Evolutionary conservation across 2,329 filamentous ascomycete genomes (phyloP), one percentile per base, ranked within the genome.

Genomic region (Aspergillus chevalieri): DNA sequence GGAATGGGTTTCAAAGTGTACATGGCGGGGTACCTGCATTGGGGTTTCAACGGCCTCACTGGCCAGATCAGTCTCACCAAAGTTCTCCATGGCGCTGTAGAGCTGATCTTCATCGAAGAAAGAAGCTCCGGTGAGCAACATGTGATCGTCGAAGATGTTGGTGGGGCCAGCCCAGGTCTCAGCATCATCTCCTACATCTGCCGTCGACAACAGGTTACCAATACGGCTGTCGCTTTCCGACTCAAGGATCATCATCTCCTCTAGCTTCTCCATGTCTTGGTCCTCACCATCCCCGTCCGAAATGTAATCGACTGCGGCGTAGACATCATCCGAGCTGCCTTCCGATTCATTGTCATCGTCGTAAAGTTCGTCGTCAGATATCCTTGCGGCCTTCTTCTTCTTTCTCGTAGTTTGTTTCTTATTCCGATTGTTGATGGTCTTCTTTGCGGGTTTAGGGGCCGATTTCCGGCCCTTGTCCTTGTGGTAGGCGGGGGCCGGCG

Each of bases 241-340:
- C 46, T 69, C 65, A 33, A 87, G 75, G 54, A 91, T 88, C 58
- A 85, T 81, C 67, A 83, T 78, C 74, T 90, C 87, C 79, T 93
- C 88, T 74, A 83, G 79, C 76, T 84, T 81, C 63, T 86, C 80
- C 49, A 92, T 82, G 76, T 87, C 82, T 56, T 87, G 82, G 67
- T 92, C 85, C 66, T 92, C 87, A 55, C 89, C 85, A 54, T 91
- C 87, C 9, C 82, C 85, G 59, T 91, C 87, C 57, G 81, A 87
- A 52, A 94, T 85, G 46, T 89, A 82, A 64, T 92, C 87, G 52
- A 94, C 85, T 34, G 78, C 86, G 1, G 83, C 86, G 67, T 90
- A 89, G 49, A 85, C 82, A 61, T 89, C 86, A 52, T 85, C 82
- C 54, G 81, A 85, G 53, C 64, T 68, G 19, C 65, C 63, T 21